Conservation (phyloP, 1,284 basidiomycete genomes). For the Thelephora terrestris region DNA sequence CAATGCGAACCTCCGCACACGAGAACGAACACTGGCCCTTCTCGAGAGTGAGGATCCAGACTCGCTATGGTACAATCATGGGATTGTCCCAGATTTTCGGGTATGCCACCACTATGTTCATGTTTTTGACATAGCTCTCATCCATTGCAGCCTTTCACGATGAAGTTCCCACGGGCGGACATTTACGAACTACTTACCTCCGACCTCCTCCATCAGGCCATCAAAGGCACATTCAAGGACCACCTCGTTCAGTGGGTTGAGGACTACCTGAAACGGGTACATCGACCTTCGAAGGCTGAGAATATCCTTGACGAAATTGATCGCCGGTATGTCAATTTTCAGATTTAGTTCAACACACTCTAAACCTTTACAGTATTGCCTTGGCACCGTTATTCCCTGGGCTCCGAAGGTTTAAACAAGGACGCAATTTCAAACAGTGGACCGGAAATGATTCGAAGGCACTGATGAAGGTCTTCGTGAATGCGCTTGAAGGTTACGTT, state of each 20-base stretch:
- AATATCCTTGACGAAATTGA: constrained; percentile 23
- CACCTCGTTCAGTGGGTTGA: constrained; percentile 27
- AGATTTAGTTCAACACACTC: background rate
- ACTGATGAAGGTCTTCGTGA: constrained; percentile 10
- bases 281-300: constrained; percentile 10
- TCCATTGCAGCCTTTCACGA: constrained; percentile 25
- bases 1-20: background rate
- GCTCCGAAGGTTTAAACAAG: too few relatives aligned
- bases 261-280: constrained; percentile 17
- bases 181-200: constrained; percentile 26
- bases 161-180: constrained; percentile 23
- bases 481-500: constrained; percentile 10
- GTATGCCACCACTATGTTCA: background rate
- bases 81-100: constrained; percentile 1
- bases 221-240: constrained; percentile 29
- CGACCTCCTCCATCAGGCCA: constrained; percentile 29
- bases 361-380: constrained; percentile 4
- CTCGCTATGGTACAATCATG: constrained; percentile 4
- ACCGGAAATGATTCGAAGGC: too few relatives aligned
- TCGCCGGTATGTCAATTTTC: too few relatives aligned
- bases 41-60: background rate
- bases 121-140: background rate
- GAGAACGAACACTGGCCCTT: background rate
- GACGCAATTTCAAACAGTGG: too few relatives aligned
- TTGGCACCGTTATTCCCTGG: too few relatives aligned